Percentiles rank a stretch among this genome's conserved stretches.
Evolutionary conservation across 108 stramenopile genomes (phyloP).

Genomic region (Skeletonema marinoi): DNA sequence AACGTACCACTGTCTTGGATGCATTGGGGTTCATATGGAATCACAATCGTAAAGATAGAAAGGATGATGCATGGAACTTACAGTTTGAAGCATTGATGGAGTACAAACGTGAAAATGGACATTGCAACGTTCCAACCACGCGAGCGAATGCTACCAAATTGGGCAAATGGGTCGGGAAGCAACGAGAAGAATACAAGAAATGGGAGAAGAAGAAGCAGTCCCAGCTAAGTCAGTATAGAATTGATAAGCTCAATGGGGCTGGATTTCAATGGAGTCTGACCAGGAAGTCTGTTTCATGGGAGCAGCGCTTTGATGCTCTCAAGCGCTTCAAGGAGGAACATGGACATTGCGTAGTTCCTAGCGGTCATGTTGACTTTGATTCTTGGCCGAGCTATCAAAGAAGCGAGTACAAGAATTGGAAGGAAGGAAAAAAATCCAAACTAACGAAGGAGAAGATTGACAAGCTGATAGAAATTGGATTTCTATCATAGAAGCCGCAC

Average conservation of each 20-base stretch:
- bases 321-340: slow-evolving; percentile 40
- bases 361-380: slow-evolving; percentile 38
- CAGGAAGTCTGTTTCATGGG: slow-evolving; percentile 42
- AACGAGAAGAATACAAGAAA: slow-evolving; percentile 51
- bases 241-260: slow-evolving; percentile 42
- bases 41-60: slow-evolving; percentile 41
- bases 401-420: slow-evolving; percentile 53
- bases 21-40: slow-evolving; percentile 52
- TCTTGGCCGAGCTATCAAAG: slow-evolving; percentile 62
- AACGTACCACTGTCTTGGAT: slow-evolving; percentile 38
- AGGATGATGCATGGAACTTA: slow-evolving; percentile 23
- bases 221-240: slow-evolving; percentile 28
- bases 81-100: slow-evolving; percentile 10
- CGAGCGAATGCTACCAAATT: slow-evolving; percentile 21
- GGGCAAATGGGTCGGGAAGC: slow-evolving; percentile 49
- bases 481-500: slow-evolving; percentile 6
- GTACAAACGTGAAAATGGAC: slow-evolving; percentile 4
- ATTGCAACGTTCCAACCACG: slow-evolving; percentile 43
- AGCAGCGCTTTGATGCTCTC: slow-evolving; percentile 45
- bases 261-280: slow-evolving; percentile 47
- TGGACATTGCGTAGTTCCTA: slow-evolving; percentile 42
- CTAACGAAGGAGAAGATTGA: slow-evolving; percentile 55
- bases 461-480: slow-evolving; percentile 53
- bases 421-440: slow-evolving; percentile 40
- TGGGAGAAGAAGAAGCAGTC: slow-evolving; percentile 40